Evolutionary conservation across 2,329 filamentous ascomycete species (phyloP), one percentile per base, ranked within the genome.

Genomic region (Trichoderma breve): DNA sequence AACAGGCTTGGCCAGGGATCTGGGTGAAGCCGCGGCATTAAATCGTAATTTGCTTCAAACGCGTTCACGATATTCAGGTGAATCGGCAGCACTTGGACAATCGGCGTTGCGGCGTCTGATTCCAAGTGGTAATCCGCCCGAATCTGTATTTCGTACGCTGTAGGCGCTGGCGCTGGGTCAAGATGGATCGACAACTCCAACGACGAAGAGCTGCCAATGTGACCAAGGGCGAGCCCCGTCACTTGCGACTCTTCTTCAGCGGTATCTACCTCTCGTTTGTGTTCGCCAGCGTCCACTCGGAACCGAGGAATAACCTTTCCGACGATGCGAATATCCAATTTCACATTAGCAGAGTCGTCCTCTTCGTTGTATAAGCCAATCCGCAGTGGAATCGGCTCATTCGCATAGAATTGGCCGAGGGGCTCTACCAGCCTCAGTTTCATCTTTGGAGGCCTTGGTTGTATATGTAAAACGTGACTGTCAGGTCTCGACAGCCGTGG

Each of bases 381-480:
- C 0, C 86, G 83, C 26, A 98, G 80, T 7, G 84, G 84, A 32
- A 98, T 88, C 0, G 84, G 80, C 82, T 99, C 96, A 76, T 97
- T 92, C 1, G 92, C 93, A 79, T 97, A 98, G 80, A 95, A 97
- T 70, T 94, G 91, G 14, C 89, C 86, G 71, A 87, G 84, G 8
- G 91, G 81, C 53, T 89, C 86, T 2, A 88, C 84, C 11, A 93
- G 83, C 30, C 84, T 87, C 60, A 99, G 89, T 76, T 93, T 90
- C 84, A 99, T 90, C 81, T 98, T 98, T 0, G 96, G 96, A 32
- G 95, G 96, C 75, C 97, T 93, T 1, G 96, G 95, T 69, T 94
- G 86, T 28, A 99, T 90, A 71, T 89, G 91, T 71, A 97, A 88
- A 2, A 84, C 83, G 39, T 88, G 84, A 9, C 87, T 82, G 61